A percentile compares a stretch with the other conserved stretches of the same genome.
These are phyloP conservation scores for Tolypocladium amazonense DNA, from an alignment of 2,329 filamentous ascomycete species.

Conservation along the genomic window DNA sequence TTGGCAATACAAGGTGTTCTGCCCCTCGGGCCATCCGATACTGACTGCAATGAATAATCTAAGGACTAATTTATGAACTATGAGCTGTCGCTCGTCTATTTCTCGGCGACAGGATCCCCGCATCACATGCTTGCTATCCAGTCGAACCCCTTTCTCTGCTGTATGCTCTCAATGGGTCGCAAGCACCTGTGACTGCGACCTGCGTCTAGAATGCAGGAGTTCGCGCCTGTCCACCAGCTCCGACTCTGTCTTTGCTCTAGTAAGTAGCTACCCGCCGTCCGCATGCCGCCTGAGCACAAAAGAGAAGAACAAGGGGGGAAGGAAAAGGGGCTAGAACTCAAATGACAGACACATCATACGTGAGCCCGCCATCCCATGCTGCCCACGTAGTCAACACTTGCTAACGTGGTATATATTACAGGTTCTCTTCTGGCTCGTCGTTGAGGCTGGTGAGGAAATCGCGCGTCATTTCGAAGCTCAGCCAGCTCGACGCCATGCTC, in stretches of 20 bases:
- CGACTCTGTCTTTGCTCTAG: slow-evolving; percentile 1
- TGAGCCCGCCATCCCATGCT: background rate
- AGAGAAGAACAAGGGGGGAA: background rate
- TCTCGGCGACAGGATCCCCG: slow-evolving; percentile 3
- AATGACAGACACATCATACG: background rate
- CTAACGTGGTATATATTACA: slow-evolving; percentile 11
- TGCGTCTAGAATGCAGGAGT: slow-evolving; percentile 1
- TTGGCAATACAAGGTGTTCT: too few species aligned
- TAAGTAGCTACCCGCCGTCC: slow-evolving; percentile 2
- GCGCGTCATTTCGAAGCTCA: slow-evolving; percentile 89
- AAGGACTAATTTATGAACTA: background rate
- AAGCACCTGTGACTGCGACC: background rate
- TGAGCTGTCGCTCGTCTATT: slow-evolving; percentile 11
- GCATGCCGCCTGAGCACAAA: slow-evolving; percentile 4
- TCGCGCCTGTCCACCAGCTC: background rate
- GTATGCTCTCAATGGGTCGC: background rate
- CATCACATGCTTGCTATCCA: background rate
- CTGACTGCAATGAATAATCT: too few species aligned
- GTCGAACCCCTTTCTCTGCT: background rate
- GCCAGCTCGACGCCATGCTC: slow-evolving; percentile 97
- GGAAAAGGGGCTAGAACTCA: background rate
- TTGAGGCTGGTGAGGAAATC: slow-evolving; percentile 67
- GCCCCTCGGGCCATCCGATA: too few species aligned
- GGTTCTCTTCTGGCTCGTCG: slow-evolving; percentile 19
- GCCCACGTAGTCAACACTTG: background rate